Conservation (phyloP, 768 basidiomycete species). For the Fomitopsis pulvina region DNA sequence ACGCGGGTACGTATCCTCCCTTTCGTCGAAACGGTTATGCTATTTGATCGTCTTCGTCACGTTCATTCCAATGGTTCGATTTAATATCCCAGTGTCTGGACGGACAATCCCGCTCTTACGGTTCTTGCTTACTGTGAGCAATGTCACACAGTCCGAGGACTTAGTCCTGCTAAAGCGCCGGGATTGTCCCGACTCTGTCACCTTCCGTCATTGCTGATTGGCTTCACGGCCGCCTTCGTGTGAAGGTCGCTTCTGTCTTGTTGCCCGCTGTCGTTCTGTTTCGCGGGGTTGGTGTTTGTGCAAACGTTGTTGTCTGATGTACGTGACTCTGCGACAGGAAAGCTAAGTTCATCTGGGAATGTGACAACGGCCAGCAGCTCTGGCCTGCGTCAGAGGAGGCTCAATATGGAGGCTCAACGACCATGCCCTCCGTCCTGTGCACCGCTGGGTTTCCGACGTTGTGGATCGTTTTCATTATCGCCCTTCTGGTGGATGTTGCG, state of each 20-base stretch:
- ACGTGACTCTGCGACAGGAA: conserved; percentile 32
- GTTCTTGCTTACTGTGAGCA: too few relatives aligned
- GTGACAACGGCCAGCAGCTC: conserved; percentile 61
- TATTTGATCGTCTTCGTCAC: background rate
- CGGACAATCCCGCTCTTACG: too few relatives aligned
- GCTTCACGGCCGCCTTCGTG: too few relatives aligned
- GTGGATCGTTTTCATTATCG: conserved; percentile 58
- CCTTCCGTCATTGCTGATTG: too few relatives aligned
- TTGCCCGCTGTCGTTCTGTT: background rate
- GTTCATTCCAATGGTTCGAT: too few relatives aligned
- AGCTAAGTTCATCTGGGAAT: conserved; percentile 68
- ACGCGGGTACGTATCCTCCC: conserved; percentile 45
- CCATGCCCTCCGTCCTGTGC: conserved; percentile 53
- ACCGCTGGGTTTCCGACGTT: conserved; percentile 51
- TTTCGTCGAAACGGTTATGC: background rate
- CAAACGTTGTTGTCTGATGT: background rate
- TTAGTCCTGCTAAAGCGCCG: too few relatives aligned
- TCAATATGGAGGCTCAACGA: conserved; percentile 33
- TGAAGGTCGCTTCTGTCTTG: background rate
- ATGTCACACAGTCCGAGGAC: too few relatives aligned
- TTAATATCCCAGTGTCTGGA: too few relatives aligned
- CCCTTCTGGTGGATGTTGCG: conserved; percentile 54
- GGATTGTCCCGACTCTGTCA: too few relatives aligned
- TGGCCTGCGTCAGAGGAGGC: conserved; percentile 42
- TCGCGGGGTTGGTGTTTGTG: background rate